Percentiles rank a stretch among this genome's conserved stretches.
These are phyloP conservation scores for Sphagnum magellanicum DNA, from an alignment of 228 moss, liverwort and hornwort species.

Conservation along the genomic window DNA sequence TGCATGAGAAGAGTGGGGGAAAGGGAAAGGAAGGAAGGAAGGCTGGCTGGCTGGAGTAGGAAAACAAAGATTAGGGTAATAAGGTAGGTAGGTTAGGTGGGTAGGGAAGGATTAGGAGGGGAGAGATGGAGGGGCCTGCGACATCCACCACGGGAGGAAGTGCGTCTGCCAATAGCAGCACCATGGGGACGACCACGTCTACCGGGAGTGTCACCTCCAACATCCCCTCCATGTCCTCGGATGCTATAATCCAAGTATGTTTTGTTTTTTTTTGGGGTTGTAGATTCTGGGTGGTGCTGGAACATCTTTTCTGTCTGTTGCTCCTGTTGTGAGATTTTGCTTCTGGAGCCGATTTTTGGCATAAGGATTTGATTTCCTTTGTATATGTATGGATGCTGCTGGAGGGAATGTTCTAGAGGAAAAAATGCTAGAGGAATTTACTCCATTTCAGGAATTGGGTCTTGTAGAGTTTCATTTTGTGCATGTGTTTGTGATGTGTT, in stretches of 20 bases:
- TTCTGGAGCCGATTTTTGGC: background rate
- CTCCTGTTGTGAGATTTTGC: background rate
- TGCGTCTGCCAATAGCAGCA: constrained; percentile 35
- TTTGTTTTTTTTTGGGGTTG: constrained; percentile 7
- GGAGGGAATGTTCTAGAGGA: background rate
- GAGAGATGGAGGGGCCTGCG: constrained; percentile 43
- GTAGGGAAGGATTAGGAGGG: background rate
- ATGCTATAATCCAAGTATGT: constrained; percentile 39
- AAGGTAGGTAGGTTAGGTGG: background rate
- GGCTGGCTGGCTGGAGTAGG: no score
- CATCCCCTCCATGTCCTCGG: constrained; percentile 20
- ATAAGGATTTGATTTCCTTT: background rate
- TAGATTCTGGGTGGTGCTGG: constrained; percentile 7
- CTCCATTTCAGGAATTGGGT: no score
- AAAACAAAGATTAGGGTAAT: no score
- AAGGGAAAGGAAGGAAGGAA: no score
- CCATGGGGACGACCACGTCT: constrained; percentile 28
- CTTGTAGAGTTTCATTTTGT: no score
- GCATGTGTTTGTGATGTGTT: no score
- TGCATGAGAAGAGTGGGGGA: no score
- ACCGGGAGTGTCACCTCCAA: constrained; percentile 26
- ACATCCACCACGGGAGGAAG: constrained; percentile 39
- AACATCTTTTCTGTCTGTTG: no score
- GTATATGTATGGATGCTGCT: background rate
- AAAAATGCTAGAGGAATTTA: background rate